These are phyloP conservation scores for Scalesia atractyloides DNA, from an alignment of 129 eudicot species.

Conservation along the genomic window DNA sequence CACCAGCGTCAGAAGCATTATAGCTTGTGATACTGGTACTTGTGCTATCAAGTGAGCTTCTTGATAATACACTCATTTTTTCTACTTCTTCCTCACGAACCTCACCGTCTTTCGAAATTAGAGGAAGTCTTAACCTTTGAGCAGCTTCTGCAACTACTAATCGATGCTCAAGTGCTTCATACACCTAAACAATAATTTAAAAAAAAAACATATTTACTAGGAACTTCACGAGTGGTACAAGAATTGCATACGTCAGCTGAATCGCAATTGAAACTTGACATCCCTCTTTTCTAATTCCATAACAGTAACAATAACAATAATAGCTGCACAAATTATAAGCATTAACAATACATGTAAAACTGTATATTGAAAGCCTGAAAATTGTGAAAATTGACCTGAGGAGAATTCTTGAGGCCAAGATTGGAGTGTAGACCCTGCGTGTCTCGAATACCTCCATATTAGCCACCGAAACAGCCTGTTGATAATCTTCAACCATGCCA, in stretches of 20 bases:
- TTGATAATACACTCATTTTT: slow-evolving; percentile 85
- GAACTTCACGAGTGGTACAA: neutral
- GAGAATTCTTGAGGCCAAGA: slow-evolving; percentile 74
- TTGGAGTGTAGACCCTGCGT: slow-evolving; percentile 63
- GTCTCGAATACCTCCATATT: slow-evolving; percentile 88
- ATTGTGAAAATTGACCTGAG: slow-evolving; percentile 53
- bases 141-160: slow-evolving; percentile 98
- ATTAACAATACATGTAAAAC: neutral
- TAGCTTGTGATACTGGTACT: slow-evolving; percentile 74
- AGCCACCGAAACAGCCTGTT: slow-evolving; percentile 83
- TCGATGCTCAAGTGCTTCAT: slow-evolving; percentile 99
- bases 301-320: neutral
- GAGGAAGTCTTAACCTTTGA: slow-evolving; percentile 88
- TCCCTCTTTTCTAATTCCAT: neutral
- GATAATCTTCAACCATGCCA: slow-evolving; percentile 95
- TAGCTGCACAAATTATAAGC: too few species aligned
- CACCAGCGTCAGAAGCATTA: slow-evolving; percentile 55
- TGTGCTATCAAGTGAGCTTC: slow-evolving; percentile 95
- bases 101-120: slow-evolving; percentile 92
- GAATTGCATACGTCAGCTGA: too few species aligned
- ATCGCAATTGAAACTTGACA: neutral
- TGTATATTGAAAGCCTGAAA: neutral
- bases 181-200: slow-evolving; percentile 52
- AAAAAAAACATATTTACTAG: neutral
- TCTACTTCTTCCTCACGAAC: slow-evolving; percentile 95